Base-by-base conservation (phyloP, 202 grass and related monocot genomes). In the Alloteropsis angusta region DNA sequence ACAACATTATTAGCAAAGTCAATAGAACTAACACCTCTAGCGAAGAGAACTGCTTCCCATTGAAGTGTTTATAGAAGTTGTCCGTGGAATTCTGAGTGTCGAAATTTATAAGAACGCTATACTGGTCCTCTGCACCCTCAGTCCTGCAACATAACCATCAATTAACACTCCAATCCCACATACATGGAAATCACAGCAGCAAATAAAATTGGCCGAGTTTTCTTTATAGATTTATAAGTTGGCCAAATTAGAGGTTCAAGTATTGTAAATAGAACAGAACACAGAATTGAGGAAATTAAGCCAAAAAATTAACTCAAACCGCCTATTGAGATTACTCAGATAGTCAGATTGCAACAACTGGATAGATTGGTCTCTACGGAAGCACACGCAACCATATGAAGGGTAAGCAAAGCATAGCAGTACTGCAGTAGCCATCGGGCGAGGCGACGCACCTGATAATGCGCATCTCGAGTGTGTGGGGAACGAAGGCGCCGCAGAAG, bases 391-490 rank as follows among this genome's bases (percentile, higher is more conserved):
- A 35, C n/a, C 7, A 42, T 53, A 18, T 7, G 55, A 70, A 39
- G 42, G 25, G 25, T 11, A 70, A 17, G 43, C 45, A 52, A 38
- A 19, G 17, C 36, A 49, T 57, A 32, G 32, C 26, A 52, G 43
- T 17, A 49, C 49, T 25, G 32, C 26, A 52, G 43, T 17, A 55
- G 16, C 38, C 22, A 87, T 67, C 30, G 63, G 73, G 14, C 5
- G 41, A 52, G 45, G 30, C 2, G 6, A 53, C 11, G 19, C 75
- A 98, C 95, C 92, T 94, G 64, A 98, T 85, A 45, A 95, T 93
- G 83, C 95, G 91, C 95, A 92, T 95, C 84, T 90, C 95, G 53
- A 93, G 87, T 52, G 92, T 95, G 81, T 89, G 85, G 16, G 87
- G 78, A n/a, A 93, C 83, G 73, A 93, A 98, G 69, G 84, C 30